Base-by-base conservation (phyloP, 2,329 filamentous ascomycete species). In the Intubia oerlemansii region DNA sequence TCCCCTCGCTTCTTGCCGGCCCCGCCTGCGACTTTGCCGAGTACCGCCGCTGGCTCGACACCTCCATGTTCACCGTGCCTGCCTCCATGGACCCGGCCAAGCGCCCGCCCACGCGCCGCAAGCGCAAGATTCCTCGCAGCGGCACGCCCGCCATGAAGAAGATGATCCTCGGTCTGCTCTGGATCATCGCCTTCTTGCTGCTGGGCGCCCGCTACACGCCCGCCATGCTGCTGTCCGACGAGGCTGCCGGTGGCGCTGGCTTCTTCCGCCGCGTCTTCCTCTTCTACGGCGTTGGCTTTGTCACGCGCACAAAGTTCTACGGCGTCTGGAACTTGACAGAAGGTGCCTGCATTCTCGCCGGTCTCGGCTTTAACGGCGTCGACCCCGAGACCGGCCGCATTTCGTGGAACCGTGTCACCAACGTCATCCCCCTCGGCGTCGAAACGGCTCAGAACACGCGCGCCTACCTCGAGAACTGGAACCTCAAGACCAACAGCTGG, bases 401-500 rank as follows among this genome's bases (percentile, higher is more conserved):
- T 2, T 77, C 73, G 34, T 98, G 88, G 78, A 73, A 92, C 44
- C 71, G 85, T 17, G 57, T 95, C 12, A 75, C 80, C 41, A 98
- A 98, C 44, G 80, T 98, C 39, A 71, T 78, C 39, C 77, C 88
- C 0, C 74, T 71, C 62, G 69, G 66, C 3, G 78, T 98, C 17
- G 88, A 98, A 53, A 61, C 69, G 1, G 88, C 85, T 1, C 84
- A 93, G 51, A 98, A 95, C 47, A 78, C 79, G n/a, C 72, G 85
- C 30, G 82, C 69, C 2, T 95, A 88, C 42, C 62, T 98, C 4
- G 85, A 74, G 27, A 77, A 70, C 43, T 98, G 88, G 88, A 98
- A 98, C 50, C 92, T 93, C 56, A 95, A 95, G 51, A 98, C 88
- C 10, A 98, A 93, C 49, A 70, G 80, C 43, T 98, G 88, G 88